Percentiles rank a stretch among this genome's conserved stretches.
Evolutionary conservation across 306 rosid genomes (phyloP).

Genomic region (Cucurbita argyrosperma): DNA sequence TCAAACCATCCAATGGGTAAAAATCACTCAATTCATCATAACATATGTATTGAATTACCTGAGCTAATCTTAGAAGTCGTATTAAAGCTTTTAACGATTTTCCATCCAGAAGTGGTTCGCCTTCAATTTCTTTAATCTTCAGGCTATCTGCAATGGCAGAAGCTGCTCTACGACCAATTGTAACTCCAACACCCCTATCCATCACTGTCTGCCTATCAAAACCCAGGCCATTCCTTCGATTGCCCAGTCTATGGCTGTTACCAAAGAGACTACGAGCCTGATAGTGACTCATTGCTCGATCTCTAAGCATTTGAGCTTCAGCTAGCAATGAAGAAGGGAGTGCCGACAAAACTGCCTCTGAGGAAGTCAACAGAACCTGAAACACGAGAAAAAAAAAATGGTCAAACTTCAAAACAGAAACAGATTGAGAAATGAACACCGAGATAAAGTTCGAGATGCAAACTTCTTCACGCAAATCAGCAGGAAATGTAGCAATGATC

Average conservation of each 20-base stretch:
- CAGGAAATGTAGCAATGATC: slow-evolving; percentile 94
- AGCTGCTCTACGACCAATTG: slow-evolving; percentile 69
- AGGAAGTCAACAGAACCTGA: slow-evolving; percentile 91
- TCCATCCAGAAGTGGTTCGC: slow-evolving; percentile 76
- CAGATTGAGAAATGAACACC: slow-evolving; percentile 6
- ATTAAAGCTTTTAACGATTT: slow-evolving; percentile 75
- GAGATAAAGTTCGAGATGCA: slow-evolving; percentile 17
- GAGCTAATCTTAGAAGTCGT: slow-evolving; percentile 81
- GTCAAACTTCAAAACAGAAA: slow-evolving; percentile 7
- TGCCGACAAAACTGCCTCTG: slow-evolving; percentile 93
- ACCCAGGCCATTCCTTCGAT: slow-evolving; percentile 83
- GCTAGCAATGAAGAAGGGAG: slow-evolving; percentile 87
- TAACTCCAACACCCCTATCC: slow-evolving; percentile 94
- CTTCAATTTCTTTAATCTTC: slow-evolving; percentile 83
- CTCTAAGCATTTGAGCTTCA: slow-evolving; percentile 95
- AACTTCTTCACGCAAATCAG: slow-evolving; percentile 99
- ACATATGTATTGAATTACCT: slow-evolving; percentile 41
- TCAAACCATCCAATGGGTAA: neutral
- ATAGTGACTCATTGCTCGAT: slow-evolving; percentile 96
- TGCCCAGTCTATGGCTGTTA: slow-evolving; percentile 59
- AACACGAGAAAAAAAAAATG: slow-evolving; percentile 11
- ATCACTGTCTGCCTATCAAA: slow-evolving; percentile 74
- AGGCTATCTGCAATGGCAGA: slow-evolving; percentile 49
- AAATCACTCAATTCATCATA: neutral
- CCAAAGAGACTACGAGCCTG: slow-evolving; percentile 88